These are phyloP conservation scores for Caryocar brasiliense DNA, from an alignment of 441 rosid genomes.

Conservation along the genomic window DNA sequence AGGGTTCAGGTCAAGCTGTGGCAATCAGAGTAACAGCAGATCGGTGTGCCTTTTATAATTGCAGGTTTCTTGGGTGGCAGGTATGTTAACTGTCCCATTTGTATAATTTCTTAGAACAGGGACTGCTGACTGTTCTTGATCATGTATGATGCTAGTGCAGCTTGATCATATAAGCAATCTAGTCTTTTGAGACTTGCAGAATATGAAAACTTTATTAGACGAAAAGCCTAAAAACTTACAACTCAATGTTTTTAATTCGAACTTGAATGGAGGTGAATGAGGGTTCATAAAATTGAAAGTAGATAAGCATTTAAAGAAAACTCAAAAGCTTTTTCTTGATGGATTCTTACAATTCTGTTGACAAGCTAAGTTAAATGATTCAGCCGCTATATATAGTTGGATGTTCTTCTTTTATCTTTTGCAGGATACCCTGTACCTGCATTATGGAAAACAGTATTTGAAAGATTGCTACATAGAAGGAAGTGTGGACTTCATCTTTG, in stretches of 20 bases:
- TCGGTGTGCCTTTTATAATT: slow-evolving; percentile 85
- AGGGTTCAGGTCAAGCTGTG: slow-evolving; percentile 99
- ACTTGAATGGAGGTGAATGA: too few relatives aligned
- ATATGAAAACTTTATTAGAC: too few relatives aligned
- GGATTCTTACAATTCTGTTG: too few relatives aligned
- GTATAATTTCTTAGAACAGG: background rate
- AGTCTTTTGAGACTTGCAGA: too few relatives aligned
- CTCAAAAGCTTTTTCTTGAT: too few relatives aligned
- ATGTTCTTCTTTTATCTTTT: slow-evolving; percentile 9
- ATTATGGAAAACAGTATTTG: slow-evolving; percentile 80
- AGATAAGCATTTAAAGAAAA: too few relatives aligned
- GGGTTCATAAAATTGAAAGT: too few relatives aligned
- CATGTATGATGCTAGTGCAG: too few relatives aligned
- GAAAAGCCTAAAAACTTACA: too few relatives aligned
- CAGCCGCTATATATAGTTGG: background rate
- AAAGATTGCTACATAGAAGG: slow-evolving; percentile 90
- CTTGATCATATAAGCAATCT: too few relatives aligned
- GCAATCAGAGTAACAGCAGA: slow-evolving; percentile 91
- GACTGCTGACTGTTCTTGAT: too few relatives aligned
- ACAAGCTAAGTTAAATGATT: background rate
- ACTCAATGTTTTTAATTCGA: too few relatives aligned
- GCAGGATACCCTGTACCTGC: slow-evolving; percentile 91
- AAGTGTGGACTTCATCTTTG: slow-evolving; percentile 88
- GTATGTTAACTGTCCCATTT: slow-evolving; percentile 22
- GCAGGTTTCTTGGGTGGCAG: slow-evolving; percentile 98